Evolutionary conservation across 1,284 basidiomycete species (phyloP).

Genomic region (Puccinia novopanici): DNA sequence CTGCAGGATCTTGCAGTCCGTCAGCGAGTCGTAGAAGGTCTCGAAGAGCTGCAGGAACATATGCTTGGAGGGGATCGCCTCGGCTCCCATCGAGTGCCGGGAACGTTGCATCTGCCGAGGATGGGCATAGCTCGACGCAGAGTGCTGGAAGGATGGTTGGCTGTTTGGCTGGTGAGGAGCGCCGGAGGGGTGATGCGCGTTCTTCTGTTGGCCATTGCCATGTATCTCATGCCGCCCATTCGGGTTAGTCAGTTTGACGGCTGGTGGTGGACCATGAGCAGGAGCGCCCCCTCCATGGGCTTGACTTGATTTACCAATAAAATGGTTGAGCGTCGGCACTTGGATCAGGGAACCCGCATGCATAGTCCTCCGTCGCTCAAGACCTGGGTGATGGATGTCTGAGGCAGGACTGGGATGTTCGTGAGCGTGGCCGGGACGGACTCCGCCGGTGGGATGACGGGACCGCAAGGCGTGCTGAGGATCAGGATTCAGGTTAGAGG

Average conservation of each 20-base stretch:
- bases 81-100: not conserved
- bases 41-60: constrained; percentile 55
- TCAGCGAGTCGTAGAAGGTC: constrained; percentile 55
- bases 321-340: constrained; percentile 28
- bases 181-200: too few species aligned
- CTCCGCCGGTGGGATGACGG: too few species aligned
- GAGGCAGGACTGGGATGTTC: not conserved
- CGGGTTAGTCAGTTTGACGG: not conserved
- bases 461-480: not conserved
- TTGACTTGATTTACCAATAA: not conserved
- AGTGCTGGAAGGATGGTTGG: not conserved
- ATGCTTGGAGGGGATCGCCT: constrained; percentile 51
- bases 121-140: not conserved
- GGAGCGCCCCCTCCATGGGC: not conserved
- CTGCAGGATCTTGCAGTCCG: constrained; percentile 53
- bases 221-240: not conserved
- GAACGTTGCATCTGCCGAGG: not conserved
- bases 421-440: not conserved
- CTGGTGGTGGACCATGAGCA: not conserved
- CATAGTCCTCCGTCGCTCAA: constrained; percentile 46
- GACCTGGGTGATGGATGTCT: not conserved
- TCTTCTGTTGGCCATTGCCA: not conserved
- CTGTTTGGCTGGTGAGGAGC: not conserved
- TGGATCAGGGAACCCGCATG: constrained; percentile 34
- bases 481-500: not conserved